Evolutionary conservation across 208 protist genomes (phyloP).

Genomic region (Leishmania braziliensis): DNA sequence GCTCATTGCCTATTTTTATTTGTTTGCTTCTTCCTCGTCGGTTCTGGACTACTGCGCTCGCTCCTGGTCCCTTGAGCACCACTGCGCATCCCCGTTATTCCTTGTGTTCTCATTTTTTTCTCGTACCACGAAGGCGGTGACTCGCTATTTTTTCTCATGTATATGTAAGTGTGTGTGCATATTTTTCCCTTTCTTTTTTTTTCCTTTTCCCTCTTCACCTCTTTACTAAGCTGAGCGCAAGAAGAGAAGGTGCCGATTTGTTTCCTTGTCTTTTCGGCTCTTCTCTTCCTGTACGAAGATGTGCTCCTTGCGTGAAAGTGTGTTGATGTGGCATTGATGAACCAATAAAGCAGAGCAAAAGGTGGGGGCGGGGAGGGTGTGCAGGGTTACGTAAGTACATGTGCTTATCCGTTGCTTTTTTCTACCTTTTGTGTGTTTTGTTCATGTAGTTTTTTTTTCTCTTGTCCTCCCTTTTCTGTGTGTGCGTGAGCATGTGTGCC

Average conservation of each 20-base stretch:
- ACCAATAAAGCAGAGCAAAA: not conserved
- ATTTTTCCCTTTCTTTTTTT: not conserved
- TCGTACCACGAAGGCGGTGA: not conserved
- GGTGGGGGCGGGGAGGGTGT: not conserved
- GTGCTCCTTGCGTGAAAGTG: not conserved
- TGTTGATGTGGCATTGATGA: not conserved
- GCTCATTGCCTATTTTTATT: not conserved
- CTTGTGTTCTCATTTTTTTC: not conserved
- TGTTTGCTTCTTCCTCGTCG: slow-evolving; percentile 11
- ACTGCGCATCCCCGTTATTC: not conserved
- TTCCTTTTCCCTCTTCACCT: not conserved
- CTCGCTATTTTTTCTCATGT: not conserved
- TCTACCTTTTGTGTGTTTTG: not conserved
- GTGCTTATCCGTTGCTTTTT: too few species aligned
- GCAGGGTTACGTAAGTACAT: not conserved
- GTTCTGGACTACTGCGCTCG: not conserved
- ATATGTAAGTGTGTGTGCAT: not conserved
- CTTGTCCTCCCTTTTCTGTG: not conserved
- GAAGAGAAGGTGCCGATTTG: not conserved
- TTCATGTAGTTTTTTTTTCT: not conserved
- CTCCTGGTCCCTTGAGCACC: not conserved
- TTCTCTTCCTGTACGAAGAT: not conserved
- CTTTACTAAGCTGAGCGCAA: not conserved
- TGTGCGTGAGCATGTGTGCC: not conserved
- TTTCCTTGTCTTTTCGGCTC: not conserved